A percentile compares a stretch with the other conserved stretches of the same genome.
phyloP scores from a whole-genome alignment of 441 rosid species.

The California macrophylla region DNA sequence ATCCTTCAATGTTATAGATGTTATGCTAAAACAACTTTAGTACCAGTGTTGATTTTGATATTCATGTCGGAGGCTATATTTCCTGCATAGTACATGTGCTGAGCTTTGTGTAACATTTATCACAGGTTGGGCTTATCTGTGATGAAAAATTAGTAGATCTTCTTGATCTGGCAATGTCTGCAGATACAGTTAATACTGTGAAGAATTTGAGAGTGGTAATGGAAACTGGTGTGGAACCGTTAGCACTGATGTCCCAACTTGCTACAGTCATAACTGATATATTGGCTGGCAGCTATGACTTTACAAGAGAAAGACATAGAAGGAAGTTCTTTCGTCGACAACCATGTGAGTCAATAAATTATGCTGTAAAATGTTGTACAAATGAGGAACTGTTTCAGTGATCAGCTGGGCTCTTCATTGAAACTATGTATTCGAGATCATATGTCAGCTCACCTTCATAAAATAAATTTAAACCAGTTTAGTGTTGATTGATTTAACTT shows the following conservation, averaged over 20 bases:
- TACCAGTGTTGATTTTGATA: too few relatives aligned
- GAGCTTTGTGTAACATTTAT: slow-evolving; percentile 6
- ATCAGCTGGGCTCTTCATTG: not conserved
- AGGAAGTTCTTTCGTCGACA: slow-evolving; percentile 72
- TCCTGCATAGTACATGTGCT: not conserved
- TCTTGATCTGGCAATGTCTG: slow-evolving; percentile 96
- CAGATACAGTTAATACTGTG: slow-evolving; percentile 89
- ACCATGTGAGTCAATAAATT: slow-evolving; percentile 36
- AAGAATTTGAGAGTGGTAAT: slow-evolving; percentile 80
- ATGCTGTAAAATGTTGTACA: not conserved
- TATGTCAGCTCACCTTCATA: not conserved
- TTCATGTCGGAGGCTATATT: too few relatives aligned
- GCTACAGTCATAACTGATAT: slow-evolving; percentile 95
- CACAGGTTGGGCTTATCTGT: slow-evolving; percentile 86
- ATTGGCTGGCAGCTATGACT: slow-evolving; percentile 86
- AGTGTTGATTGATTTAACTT: too few relatives aligned
- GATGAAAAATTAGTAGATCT: slow-evolving; percentile 97
- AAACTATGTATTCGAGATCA: not conserved
- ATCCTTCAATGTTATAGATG: too few relatives aligned
- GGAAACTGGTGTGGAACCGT: slow-evolving; percentile 93
- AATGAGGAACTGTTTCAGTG: not conserved
- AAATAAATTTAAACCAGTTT: not conserved
- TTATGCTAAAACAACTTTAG: too few relatives aligned
- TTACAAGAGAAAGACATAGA: slow-evolving; percentile 56
- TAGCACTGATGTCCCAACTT: slow-evolving; percentile 96